These are phyloP conservation scores for Trichoderma simmonsii DNA, from an alignment of 2,329 filamentous ascomycete genomes.

Conservation along the genomic window DNA sequence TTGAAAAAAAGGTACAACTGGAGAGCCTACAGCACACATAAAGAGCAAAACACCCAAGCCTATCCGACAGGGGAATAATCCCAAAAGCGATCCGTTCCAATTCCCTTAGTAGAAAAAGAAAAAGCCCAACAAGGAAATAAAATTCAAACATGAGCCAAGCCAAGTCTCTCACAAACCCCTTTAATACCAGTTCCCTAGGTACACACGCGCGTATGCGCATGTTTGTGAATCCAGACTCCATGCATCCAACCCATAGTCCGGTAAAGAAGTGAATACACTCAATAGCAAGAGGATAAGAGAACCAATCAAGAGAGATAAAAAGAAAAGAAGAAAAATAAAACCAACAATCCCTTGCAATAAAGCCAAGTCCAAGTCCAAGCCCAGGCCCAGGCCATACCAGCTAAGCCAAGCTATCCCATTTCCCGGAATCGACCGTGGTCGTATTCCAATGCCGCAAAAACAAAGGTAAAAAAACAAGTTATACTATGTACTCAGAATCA, in stretches of 20 bases:
- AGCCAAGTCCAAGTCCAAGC: not conserved
- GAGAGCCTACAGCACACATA: not conserved
- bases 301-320: not conserved
- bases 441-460: conserved; percentile 23
- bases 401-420: conserved; percentile 21
- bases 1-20: not conserved
- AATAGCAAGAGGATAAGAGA: conserved; percentile 12
- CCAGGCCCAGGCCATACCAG: conserved; percentile 12
- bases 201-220: conserved; percentile 1
- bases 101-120: not conserved
- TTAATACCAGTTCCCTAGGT: conserved; percentile 13
- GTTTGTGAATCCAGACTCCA: conserved; percentile 30
- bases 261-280: conserved; percentile 10
- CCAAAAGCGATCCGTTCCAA: not conserved
- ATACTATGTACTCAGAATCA: conserved; percentile 28
- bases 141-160: conserved; percentile 7
- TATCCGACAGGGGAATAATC: not conserved
- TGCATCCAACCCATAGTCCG: conserved; percentile 21
- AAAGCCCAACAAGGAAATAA: not conserved
- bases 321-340: not conserved
- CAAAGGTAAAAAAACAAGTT: not conserved
- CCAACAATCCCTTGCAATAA: not conserved
- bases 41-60: not conserved
- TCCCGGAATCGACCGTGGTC: not conserved
- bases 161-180: conserved; percentile 2